Percentiles rank a stretch among this genome's conserved stretches.
These are phyloP conservation scores for Ganoderma meredithae DNA, from an alignment of 1,284 basidiomycete species.

Conservation along the genomic window DNA sequence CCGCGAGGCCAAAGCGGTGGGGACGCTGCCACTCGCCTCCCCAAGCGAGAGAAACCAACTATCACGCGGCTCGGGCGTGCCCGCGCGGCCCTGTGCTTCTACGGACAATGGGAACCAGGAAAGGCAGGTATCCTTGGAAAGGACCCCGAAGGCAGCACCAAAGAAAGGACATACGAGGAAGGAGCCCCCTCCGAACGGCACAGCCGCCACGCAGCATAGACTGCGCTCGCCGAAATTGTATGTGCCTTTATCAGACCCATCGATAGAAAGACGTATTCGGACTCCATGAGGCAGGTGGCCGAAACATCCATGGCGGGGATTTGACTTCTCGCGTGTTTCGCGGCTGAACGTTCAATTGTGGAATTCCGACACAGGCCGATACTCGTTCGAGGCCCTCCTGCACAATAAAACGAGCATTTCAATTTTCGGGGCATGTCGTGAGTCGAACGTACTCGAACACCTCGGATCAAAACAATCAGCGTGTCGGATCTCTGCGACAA, in stretches of 20 bases:
- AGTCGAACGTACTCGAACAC: background rate
- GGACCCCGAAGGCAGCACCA: background rate
- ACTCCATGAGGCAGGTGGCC: background rate
- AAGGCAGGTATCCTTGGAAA: background rate
- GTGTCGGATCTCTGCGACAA: background rate
- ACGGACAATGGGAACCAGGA: conserved; percentile 5
- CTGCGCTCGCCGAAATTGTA: background rate
- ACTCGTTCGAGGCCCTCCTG: background rate
- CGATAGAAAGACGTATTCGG: background rate
- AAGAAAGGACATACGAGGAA: conserved; percentile 6
- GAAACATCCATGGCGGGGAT: background rate
- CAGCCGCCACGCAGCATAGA: background rate
- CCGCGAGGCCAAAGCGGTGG: background rate
- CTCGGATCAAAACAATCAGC: background rate
- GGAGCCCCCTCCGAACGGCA: background rate
- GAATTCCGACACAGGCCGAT: background rate
- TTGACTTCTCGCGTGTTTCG: background rate
- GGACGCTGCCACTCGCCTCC: background rate
- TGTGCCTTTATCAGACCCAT: conserved; percentile 5
- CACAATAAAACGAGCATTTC: background rate
- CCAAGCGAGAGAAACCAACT: conserved; percentile 11
- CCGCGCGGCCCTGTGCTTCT: background rate
- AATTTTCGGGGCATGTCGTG: background rate
- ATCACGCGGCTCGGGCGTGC: conserved; percentile 12
- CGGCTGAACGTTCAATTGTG: background rate